Evolutionary conservation across 208 protist species (phyloP), one percentile per base, ranked within the genome.

Genomic region (Herpetomonas muscarum): DNA sequence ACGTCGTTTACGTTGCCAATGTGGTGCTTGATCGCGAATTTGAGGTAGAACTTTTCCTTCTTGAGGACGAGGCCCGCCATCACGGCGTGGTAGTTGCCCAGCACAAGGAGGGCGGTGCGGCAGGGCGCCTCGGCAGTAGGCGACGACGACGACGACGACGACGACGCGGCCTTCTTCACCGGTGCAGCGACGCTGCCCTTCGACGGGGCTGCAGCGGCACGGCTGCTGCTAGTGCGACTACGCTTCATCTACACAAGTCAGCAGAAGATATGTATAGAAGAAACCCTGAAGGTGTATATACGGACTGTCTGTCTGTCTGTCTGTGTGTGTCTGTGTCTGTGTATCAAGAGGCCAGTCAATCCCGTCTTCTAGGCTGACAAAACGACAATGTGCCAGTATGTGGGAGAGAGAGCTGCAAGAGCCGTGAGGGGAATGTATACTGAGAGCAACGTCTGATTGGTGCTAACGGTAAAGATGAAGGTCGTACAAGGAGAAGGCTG

Each of bases 61-160:
- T 65, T 53, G 44, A 79, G 74, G 6, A 83, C 57, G 30, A 92
- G 69, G 15, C 85, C 85, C 1, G 72, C 74, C 76, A 86, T 83
- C 24, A 92, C 80, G 19, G 74, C 67, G 74, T 92, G 81, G 55
- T 85, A 92, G 21, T 81, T 89, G 50, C 85, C 80, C 48, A 92
- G 57, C 12, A 82, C 66, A 17, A 92, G 49, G n/a, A 92, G 64
- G 2, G 78, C 81, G 28, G 55, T 62, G 21, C 59, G 68, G 68
- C 74, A 80, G 13, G 21, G 46, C 21, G n/a, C 26, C 19, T n/a
- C 31, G 48, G 49, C 17, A 9, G 52, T 19, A 21, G 22, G 6
- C 10, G 32, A 12, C 5, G 29, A 21, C 2, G 26, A 15, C 31
- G 56, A 31, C n/a, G 47, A 24, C 32, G 2, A 30, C 9, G 25